Evolutionary conservation across 495 filamentous ascomycete species (phyloP).

Genomic region (Penicillium cataractarum): DNA sequence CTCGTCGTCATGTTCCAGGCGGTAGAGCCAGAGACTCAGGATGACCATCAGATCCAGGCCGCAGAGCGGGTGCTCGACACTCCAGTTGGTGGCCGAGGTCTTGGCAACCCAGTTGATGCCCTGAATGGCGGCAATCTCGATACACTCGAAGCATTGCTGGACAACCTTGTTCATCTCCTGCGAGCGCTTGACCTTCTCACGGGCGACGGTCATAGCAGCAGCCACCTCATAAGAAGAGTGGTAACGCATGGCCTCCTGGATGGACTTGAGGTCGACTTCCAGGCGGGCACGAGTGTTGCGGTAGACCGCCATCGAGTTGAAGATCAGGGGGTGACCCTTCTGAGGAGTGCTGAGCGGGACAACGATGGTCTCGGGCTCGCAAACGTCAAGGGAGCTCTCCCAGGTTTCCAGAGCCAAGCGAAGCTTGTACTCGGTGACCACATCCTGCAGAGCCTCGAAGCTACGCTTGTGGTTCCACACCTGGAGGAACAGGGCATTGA

Average conservation of each 20-base stretch:
- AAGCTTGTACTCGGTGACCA: constrained; percentile 98
- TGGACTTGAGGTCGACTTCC: constrained; percentile 90
- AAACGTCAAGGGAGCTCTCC: constrained; percentile 93
- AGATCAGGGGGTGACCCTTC: constrained; percentile 96
- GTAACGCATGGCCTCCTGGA: constrained; percentile 96
- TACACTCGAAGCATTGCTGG: constrained; percentile 96
- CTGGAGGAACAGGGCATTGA: constrained; percentile 97
- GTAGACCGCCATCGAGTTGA: constrained; percentile 98
- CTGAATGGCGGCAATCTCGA: constrained; percentile 91
- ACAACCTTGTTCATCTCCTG: constrained; percentile 99
- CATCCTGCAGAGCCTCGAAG: constrained; percentile 92
- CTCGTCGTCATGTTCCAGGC: constrained; percentile 98
- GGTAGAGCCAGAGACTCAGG: constrained; percentile 96
- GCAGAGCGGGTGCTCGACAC: constrained; percentile 95
- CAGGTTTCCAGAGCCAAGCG: constrained; percentile 94
- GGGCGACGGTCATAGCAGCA: constrained; percentile 90
- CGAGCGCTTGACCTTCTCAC: constrained; percentile 90
- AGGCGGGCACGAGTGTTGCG: constrained; percentile 91
- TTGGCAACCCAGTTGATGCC: constrained; percentile 98
- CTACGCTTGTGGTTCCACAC: constrained; percentile 99
- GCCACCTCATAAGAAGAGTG: constrained; percentile 97
- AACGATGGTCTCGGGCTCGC: constrained; percentile 87
- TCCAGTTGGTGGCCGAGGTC: constrained; percentile 98
- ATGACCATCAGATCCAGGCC: constrained; percentile 99
- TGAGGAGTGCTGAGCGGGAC: constrained; percentile 93